A percentile compares a stretch with the other conserved stretches of the same genome.
phyloP scores from a whole-genome alignment of 2,329 filamentous ascomycete genomes.

The Aspergillus sp. region DNA sequence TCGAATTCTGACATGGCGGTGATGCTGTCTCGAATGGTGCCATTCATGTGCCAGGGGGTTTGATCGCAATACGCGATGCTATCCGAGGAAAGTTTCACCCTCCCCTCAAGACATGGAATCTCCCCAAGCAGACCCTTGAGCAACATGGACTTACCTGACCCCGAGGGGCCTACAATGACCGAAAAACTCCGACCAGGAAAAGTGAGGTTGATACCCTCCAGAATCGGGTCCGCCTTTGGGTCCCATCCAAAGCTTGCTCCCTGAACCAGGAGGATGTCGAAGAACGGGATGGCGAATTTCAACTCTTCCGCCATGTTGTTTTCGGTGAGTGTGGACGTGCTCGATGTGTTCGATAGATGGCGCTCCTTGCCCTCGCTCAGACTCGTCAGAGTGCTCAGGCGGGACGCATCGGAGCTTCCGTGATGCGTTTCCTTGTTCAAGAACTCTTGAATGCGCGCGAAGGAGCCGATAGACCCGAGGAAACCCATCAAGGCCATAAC shows the following conservation, averaged over 20 bases:
- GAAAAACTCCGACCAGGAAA: slow-evolving; percentile 51
- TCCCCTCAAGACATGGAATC: slow-evolving; percentile 24
- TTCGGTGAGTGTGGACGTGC: slow-evolving; percentile 28
- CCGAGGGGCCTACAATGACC: slow-evolving; percentile 51
- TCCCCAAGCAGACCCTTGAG: slow-evolving; percentile 41
- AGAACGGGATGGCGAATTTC: slow-evolving; percentile 16
- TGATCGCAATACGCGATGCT: slow-evolving; percentile 26
- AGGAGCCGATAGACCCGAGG: slow-evolving; percentile 51
- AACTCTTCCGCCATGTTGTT: not conserved
- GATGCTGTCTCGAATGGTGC: slow-evolving; percentile 25
- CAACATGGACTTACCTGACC: slow-evolving; percentile 45
- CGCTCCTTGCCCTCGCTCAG: slow-evolving; percentile 23
- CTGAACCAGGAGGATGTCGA: slow-evolving; percentile 46
- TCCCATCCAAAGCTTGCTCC: slow-evolving; percentile 55
- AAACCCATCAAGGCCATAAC: slow-evolving; percentile 52
- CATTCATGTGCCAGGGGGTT: slow-evolving; percentile 25
- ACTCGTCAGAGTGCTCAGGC: slow-evolving; percentile 21
- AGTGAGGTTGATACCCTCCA: slow-evolving; percentile 48
- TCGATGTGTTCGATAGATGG: slow-evolving; percentile 30
- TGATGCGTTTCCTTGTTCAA: slow-evolving; percentile 38
- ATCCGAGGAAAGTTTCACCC: slow-evolving; percentile 18
- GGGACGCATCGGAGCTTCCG: slow-evolving; percentile 27
- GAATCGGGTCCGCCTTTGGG: slow-evolving; percentile 43
- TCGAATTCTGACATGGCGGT: slow-evolving; percentile 20
- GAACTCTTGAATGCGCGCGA: slow-evolving; percentile 53